phyloP scores from a whole-genome alignment of 257 asterid genomes.

The Salvia hispanica region DNA sequence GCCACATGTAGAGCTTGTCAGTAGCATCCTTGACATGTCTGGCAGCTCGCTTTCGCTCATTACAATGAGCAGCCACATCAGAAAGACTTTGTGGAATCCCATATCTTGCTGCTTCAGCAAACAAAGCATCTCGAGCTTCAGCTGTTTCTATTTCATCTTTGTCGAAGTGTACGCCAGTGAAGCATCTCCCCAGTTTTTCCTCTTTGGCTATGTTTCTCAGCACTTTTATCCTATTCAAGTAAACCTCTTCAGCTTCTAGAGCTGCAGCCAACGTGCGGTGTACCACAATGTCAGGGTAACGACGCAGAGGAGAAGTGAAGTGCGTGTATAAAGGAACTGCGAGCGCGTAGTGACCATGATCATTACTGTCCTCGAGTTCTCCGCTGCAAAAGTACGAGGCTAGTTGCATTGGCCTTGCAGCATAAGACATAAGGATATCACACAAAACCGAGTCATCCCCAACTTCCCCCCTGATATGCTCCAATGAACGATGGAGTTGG shows the following conservation, averaged over 20 bases:
- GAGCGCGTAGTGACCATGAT: constrained; percentile 69
- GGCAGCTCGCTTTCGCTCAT: constrained; percentile 69
- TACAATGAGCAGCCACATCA: constrained; percentile 71
- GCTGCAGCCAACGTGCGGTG: constrained; percentile 87
- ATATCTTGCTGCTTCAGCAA: constrained; percentile 52
- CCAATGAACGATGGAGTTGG: constrained; percentile 58
- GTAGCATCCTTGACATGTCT: constrained; percentile 74
- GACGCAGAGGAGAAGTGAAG: constrained; percentile 88
- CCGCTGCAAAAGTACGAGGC: constrained; percentile 89
- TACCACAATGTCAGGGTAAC: constrained; percentile 87
- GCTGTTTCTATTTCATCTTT: constrained; percentile 48
- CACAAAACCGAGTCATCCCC: constrained; percentile 59
- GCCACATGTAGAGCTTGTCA: constrained; percentile 76
- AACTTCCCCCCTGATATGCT: constrained; percentile 57
- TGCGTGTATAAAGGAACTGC: constrained; percentile 88
- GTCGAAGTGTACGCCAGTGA: constrained; percentile 52
- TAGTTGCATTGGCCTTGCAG: constrained; percentile 88
- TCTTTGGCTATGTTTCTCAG: constrained; percentile 25
- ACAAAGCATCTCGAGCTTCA: constrained; percentile 69
- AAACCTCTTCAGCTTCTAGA: constrained; percentile 71
- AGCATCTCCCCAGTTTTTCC: constrained; percentile 48
- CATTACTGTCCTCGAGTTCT: constrained; percentile 45
- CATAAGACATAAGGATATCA: constrained; percentile 76
- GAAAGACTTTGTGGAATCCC: constrained; percentile 50
- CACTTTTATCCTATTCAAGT: constrained; percentile 44